Evolutionary conservation across 1,139 yeast genomes (phyloP).

Genomic region (Scheffersomyces stambukii): DNA sequence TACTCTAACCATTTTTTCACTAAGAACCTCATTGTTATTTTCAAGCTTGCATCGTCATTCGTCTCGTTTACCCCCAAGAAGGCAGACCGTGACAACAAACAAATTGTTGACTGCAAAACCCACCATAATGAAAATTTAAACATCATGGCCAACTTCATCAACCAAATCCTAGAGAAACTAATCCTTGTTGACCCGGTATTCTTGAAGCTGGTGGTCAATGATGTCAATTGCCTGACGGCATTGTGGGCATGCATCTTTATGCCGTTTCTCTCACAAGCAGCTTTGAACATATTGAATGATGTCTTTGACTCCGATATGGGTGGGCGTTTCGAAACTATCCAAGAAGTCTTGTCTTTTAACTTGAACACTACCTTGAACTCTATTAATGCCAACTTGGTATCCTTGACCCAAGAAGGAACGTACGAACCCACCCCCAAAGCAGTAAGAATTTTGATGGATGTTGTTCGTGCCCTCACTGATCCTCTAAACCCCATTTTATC

Average conservation of each 20-base stretch:
- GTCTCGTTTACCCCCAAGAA: constrained; percentile 30
- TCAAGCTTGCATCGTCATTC: constrained; percentile 42
- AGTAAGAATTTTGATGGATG: constrained; percentile 71
- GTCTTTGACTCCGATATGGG: constrained; percentile 61
- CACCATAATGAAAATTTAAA: constrained; percentile 32
- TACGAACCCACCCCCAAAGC: constrained; percentile 77
- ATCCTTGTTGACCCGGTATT: constrained; percentile 40
- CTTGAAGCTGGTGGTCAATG: constrained; percentile 29
- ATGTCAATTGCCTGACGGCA: constrained; percentile 37
- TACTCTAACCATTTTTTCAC: constrained; percentile 36
- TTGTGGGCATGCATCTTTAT: constrained; percentile 70
- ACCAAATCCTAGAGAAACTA: constrained; percentile 28
- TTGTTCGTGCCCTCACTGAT: constrained; percentile 58
- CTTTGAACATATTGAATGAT: constrained; percentile 70
- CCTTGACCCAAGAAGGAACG: constrained; percentile 45
- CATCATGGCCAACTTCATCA: constrained; percentile 18
- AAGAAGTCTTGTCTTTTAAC: constrained; percentile 44
- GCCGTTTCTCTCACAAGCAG: constrained; percentile 59
- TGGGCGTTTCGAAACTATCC: constrained; percentile 72
- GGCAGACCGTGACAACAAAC: constrained; percentile 15
- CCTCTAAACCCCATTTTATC: constrained; percentile 53
- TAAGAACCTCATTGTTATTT: constrained; percentile 35
- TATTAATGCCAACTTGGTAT: constrained; percentile 42
- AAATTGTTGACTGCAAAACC: constrained; percentile 19
- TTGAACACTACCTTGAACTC: constrained; percentile 43